Conservation (phyloP, 129 eudicot genomes). For the Pulicaria dysenterica region DNA sequence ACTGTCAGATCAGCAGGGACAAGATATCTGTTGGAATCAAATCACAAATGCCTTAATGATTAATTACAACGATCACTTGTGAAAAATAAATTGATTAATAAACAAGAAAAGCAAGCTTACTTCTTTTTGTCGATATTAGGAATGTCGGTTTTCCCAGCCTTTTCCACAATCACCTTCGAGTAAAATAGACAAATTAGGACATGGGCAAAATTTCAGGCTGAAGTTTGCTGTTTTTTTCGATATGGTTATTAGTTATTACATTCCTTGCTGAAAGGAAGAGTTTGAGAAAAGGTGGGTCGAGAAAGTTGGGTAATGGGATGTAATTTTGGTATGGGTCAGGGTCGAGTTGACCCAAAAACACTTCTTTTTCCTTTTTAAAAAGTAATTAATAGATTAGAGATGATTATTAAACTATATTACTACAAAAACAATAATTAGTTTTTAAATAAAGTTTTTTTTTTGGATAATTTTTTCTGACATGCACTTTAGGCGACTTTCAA, state of each 20-base stretch:
- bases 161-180: slow-evolving; percentile 70
- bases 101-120: slow-evolving; percentile 41
- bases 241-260: background rate
- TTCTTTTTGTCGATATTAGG: slow-evolving; percentile 75
- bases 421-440: no score
- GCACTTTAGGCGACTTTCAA: no score
- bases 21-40: slow-evolving; percentile 49
- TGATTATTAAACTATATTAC: no score
- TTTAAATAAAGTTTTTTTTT: no score
- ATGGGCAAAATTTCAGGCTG: slow-evolving; percentile 15
- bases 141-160: slow-evolving; percentile 69
- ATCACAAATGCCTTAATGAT: background rate
- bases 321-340: no score
- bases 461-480: no score
- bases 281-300: background rate
- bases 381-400: background rate
- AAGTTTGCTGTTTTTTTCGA: background rate
- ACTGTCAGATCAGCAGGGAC: slow-evolving; percentile 78
- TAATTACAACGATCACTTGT: background rate
- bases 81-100: no score
- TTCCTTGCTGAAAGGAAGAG: no score
- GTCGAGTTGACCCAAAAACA: no score
- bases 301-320: background rate
- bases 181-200: slow-evolving; percentile 16
- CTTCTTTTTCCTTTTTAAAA: no score